Conservation (phyloP, 305 asterid species). For the Rubia tinctorum region DNA sequence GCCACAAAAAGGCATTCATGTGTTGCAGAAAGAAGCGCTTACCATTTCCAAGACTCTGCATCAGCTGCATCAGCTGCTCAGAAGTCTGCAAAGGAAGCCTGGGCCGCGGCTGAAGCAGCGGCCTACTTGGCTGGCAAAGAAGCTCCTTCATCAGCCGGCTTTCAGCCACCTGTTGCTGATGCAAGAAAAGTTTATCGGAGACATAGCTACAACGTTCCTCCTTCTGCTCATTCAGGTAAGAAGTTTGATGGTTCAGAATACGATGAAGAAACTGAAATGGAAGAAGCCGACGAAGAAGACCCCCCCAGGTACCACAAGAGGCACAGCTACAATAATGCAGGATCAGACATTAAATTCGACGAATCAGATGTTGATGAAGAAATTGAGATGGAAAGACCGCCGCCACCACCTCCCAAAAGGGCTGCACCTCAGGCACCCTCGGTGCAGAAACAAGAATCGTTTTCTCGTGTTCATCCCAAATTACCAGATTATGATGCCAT, state of each 20-base stretch:
- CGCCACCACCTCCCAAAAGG: slow-evolving; percentile 42
- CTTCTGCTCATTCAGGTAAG: slow-evolving; percentile 32
- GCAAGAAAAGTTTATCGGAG: slow-evolving; percentile 26
- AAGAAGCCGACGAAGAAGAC: slow-evolving; percentile 71
- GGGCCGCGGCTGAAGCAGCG: slow-evolving; percentile 89
- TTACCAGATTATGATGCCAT: slow-evolving; percentile 81
- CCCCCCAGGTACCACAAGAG: slow-evolving; percentile 41
- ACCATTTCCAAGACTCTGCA: slow-evolving; percentile 50
- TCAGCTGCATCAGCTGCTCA: slow-evolving; percentile 92
- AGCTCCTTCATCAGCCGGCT: slow-evolving; percentile 36
- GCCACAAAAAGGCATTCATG: slow-evolving; percentile 19
- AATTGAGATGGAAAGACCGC: slow-evolving; percentile 22
- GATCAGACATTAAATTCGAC: slow-evolving; percentile 43
- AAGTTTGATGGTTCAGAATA: slow-evolving; percentile 63
- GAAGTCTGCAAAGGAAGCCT: slow-evolving; percentile 64
- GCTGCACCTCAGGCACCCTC: slow-evolving; percentile 55
- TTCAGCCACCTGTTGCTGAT: slow-evolving; percentile 20
- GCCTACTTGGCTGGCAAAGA: slow-evolving; percentile 50
- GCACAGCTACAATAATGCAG: slow-evolving; percentile 51
- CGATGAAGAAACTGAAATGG: slow-evolving; percentile 76
- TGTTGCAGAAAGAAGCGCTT: slow-evolving; percentile 38
- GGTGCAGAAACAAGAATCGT: slow-evolving; percentile 13
- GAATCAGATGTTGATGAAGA: slow-evolving; percentile 49
- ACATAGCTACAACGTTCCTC: slow-evolving; percentile 28
- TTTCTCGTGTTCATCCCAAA: slow-evolving; percentile 71